Evolutionary conservation across 331 rosid genomes (phyloP).

Genomic region (Quercus phellos): DNA sequence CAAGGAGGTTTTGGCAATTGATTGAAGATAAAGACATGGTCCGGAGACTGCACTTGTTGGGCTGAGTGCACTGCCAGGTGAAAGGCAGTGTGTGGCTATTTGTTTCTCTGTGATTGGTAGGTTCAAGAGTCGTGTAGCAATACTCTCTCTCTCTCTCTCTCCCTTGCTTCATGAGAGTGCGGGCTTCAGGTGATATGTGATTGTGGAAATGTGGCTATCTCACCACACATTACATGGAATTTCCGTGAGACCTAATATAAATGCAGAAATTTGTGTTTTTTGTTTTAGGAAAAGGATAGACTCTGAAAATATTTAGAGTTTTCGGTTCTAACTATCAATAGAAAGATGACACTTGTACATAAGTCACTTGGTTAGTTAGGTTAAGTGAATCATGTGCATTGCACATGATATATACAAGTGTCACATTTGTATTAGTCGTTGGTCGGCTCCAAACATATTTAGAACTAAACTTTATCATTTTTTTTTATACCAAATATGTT

Average conservation of each 20-base stretch:
- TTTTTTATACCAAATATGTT: too few species aligned
- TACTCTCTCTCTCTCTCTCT: neutral
- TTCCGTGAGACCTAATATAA: neutral
- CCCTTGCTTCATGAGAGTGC: neutral
- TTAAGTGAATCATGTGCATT: too few species aligned
- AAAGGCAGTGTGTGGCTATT: neutral
- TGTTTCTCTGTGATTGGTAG: neutral
- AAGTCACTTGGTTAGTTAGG: too few species aligned
- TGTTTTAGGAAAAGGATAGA: too few species aligned
- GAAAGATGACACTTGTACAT: too few species aligned
- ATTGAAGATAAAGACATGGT: neutral
- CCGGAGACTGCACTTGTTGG: neutral
- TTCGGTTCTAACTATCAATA: fast-evolving
- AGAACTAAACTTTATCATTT: too few species aligned
- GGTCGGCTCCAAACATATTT: too few species aligned
- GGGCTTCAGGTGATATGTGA: neutral
- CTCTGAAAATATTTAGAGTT: too few species aligned
- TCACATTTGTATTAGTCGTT: too few species aligned
- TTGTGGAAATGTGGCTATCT: neutral
- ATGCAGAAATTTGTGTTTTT: neutral
- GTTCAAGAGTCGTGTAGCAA: neutral
- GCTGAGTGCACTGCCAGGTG: slow-evolving; percentile 1
- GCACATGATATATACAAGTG: too few species aligned
- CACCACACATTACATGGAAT: neutral
- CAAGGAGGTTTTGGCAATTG: neutral